Evolutionary conservation across 1,139 yeast species (phyloP), one percentile per base, ranked within the genome.

Genomic region (Candida buenavistaensis): DNA sequence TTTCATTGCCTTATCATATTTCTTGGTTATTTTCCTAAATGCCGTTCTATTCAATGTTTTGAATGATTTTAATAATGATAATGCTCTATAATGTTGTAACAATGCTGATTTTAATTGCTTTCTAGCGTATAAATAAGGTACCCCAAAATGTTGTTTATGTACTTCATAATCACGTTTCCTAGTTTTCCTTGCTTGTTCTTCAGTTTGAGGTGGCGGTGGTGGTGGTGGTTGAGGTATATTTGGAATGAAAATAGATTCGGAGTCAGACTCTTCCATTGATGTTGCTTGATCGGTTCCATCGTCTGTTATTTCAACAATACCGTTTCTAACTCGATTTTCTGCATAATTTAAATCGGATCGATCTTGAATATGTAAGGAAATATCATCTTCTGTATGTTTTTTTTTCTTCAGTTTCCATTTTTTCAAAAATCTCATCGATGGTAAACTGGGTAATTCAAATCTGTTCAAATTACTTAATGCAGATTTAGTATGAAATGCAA

Each of bases 1-100:
- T 12, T 64, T 57, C 12, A 83, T 72, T 3, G 82, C 68, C 51
- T 92, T 92, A 60, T 92, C 98, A 54, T 78, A 89, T 57, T 92
- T 92, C 53, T 92, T 92, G 37, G 89, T 72, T 52, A 92, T 81
- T 51, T 92, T 92, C 38, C 96, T 74, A 50, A 90, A 80, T 0
- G 95, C 98, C 0, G 96, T 89, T 23, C 89, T 72, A 57, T 92
- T 92, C 47, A 90, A 60, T 28, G 81, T 71, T 44, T 87, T 72
- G 55, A 80, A 92, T 1, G 94, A 84, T 47, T 81, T 80, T 36
- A 92, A 67, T 30, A 92, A 68, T 44, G 90, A 89, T 41, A 92
- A 64, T 7, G 86, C 79, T 37, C 95, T 71, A 57, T 90, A 92
- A 47, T 77, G 82, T 51, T 90, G 97, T 38, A 82, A 65, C 10